Conservation (phyloP, 164 flowering plant genomes). For the Annona squamosa region DNA sequence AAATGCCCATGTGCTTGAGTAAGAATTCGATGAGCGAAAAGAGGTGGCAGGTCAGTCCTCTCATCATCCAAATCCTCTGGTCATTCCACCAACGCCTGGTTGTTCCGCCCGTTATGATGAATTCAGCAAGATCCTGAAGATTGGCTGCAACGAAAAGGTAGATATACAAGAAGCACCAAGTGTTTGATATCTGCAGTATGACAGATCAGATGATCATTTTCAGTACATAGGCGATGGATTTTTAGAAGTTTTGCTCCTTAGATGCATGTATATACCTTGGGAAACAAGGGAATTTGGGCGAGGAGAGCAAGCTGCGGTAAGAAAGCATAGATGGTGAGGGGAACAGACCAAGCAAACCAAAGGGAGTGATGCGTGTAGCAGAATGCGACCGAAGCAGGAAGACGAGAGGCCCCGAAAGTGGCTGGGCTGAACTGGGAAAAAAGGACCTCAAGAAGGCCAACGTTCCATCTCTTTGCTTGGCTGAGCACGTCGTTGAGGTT, state of each 20-base stretch:
- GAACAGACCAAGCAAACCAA: constrained; percentile 43
- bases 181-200: constrained; percentile 35
- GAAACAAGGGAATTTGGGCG: constrained; percentile 38
- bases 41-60: constrained; percentile 39
- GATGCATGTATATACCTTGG: constrained; percentile 37
- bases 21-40: constrained; percentile 38
- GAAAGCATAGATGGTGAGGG: constrained; percentile 41
- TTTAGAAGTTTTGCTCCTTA: not conserved
- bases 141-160: constrained; percentile 53
- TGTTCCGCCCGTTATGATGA: constrained; percentile 23
- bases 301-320: constrained; percentile 64
- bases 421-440: constrained; percentile 45
- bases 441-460: constrained; percentile 46
- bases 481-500: constrained; percentile 37
- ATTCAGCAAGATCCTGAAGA: constrained; percentile 46
- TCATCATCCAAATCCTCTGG: constrained; percentile 65
- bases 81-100: constrained; percentile 59
- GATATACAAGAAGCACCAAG: constrained; percentile 41
- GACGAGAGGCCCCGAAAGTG: constrained; percentile 23
- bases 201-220: not conserved
- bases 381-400: constrained; percentile 18
- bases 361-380: constrained; percentile 24
- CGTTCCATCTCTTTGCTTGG: constrained; percentile 57
- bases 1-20: constrained; percentile 29
- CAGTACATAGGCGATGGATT: no score